Percentiles rank a stretch among this genome's conserved stretches.
Evolutionary conservation across 768 basidiomycete species (phyloP).

Genomic region (Gautieria morchelliformis): DNA sequence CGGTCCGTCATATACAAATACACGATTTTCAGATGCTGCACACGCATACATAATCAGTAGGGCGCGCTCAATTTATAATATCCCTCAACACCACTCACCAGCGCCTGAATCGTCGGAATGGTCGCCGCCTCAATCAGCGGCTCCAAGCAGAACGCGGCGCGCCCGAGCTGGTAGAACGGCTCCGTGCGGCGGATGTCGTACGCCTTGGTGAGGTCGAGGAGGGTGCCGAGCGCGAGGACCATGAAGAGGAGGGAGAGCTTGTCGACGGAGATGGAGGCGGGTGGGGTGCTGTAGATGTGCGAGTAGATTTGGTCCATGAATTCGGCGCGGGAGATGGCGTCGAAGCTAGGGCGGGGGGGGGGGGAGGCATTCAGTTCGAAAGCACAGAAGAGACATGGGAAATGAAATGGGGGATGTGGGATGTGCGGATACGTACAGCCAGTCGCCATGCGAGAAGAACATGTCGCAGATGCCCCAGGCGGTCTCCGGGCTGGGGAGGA

Average conservation of each 20-base stretch:
- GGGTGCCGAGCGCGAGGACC: constrained; percentile 36
- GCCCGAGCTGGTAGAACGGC: constrained; percentile 37
- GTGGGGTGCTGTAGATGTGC: background rate
- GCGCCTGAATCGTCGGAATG: constrained; percentile 1
- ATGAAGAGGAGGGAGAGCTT: constrained; percentile 44
- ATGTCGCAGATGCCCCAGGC: constrained; percentile 6
- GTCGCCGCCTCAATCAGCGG: constrained; percentile 1
- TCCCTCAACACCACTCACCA: constrained; percentile 3
- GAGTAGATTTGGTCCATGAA: constrained; percentile 16
- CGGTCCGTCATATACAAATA: constrained; percentile 9
- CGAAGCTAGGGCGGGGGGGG: too few species aligned
- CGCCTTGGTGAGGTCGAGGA: constrained; percentile 31
- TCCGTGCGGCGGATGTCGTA: constrained; percentile 25
- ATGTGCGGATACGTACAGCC: constrained; percentile 8
- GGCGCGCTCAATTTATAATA: background rate
- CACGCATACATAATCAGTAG: too few species aligned
- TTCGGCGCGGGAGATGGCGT: constrained; percentile 1
- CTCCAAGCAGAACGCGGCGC: constrained; percentile 36
- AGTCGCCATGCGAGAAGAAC: constrained; percentile 7
- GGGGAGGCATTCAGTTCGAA: too few species aligned
- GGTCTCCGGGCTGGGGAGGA: background rate
- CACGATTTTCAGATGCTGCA: constrained; percentile 7
- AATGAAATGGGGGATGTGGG: too few species aligned
- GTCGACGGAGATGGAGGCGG: constrained; percentile 18
- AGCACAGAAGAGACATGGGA: too few species aligned